Conservation (phyloP, 2,329 filamentous ascomycete species). For the Aspergillus neoniger region DNA sequence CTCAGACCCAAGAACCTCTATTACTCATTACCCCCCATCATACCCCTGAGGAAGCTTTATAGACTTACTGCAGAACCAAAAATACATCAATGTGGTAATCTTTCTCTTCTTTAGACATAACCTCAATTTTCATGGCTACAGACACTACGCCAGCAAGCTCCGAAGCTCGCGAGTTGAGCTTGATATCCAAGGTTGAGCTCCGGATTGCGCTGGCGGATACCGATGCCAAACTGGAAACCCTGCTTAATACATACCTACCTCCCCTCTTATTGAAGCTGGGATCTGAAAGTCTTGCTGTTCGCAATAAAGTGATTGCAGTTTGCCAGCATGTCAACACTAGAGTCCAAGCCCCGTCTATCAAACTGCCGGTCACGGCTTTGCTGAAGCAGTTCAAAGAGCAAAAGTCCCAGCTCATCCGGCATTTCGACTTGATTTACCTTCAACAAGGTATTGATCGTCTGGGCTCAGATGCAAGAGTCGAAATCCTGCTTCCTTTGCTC, state of each 20-base stretch:
- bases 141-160: slow-evolving; percentile 34
- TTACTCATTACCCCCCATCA: background rate
- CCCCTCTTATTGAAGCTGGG: slow-evolving; percentile 83
- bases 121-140: slow-evolving; percentile 32
- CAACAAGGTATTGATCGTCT: slow-evolving; percentile 75
- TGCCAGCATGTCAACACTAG: slow-evolving; percentile 72
- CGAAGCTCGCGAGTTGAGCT: slow-evolving; percentile 70
- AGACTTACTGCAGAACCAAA: background rate
- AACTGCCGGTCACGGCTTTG: slow-evolving; percentile 80
- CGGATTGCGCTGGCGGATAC: slow-evolving; percentile 80
- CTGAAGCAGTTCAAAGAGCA: slow-evolving; percentile 87
- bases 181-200: slow-evolving; percentile 84
- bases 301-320: slow-evolving; percentile 73
- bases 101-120: no score
- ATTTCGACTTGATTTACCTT: slow-evolving; percentile 86
- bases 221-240: slow-evolving; percentile 76
- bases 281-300: slow-evolving; percentile 76
- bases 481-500: slow-evolving; percentile 70
- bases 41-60: background rate
- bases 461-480: slow-evolving; percentile 63
- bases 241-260: slow-evolving; percentile 76
- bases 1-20: background rate
- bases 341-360: slow-evolving; percentile 63
- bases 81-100: slow-evolving; percentile 13
- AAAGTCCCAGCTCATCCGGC: slow-evolving; percentile 72